These are phyloP conservation scores for Camelina neglecta DNA, from an alignment of 345 rosid genomes.

Conservation along the genomic window DNA sequence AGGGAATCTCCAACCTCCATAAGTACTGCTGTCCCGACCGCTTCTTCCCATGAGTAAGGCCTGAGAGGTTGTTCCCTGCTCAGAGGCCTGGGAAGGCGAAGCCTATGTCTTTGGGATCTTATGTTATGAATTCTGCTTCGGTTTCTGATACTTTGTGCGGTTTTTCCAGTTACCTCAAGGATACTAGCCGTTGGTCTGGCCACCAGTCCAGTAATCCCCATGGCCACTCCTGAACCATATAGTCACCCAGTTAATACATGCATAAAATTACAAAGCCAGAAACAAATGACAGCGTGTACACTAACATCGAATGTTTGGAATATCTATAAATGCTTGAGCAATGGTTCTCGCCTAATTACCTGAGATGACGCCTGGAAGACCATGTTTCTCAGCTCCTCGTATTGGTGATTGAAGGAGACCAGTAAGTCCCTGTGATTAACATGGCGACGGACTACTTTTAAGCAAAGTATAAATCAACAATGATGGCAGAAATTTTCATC, in stretches of 20 bases:
- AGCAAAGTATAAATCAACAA: slow-evolving; percentile 14
- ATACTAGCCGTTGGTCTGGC: slow-evolving; percentile 97
- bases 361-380: slow-evolving; percentile 94
- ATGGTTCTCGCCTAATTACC: slow-evolving; percentile 51
- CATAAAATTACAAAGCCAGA: slow-evolving; percentile 10
- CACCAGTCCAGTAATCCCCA: slow-evolving; percentile 94
- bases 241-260: slow-evolving; percentile 23
- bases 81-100: slow-evolving; percentile 80
- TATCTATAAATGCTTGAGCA: slow-evolving; percentile 11
- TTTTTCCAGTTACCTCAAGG: slow-evolving; percentile 92
- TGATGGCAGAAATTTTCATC: slow-evolving; percentile 17
- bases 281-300: slow-evolving; percentile 9
- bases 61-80: slow-evolving; percentile 79
- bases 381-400: slow-evolving; percentile 89
- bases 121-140: slow-evolving; percentile 67
- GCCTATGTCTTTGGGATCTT: slow-evolving; percentile 62
- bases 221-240: slow-evolving; percentile 66
- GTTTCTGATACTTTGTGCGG: slow-evolving; percentile 93
- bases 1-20: slow-evolving; percentile 61
- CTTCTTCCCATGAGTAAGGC: slow-evolving; percentile 96
- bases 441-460: background rate
- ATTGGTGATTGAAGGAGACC: slow-evolving; percentile 94
- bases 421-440: slow-evolving; percentile 75
- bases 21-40: slow-evolving; percentile 77
- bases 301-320: slow-evolving; percentile 12